Evolutionary conservation across 805 yeast genomes (phyloP), one percentile per base, ranked within the genome.

Genomic region (Lachancea sp.): DNA sequence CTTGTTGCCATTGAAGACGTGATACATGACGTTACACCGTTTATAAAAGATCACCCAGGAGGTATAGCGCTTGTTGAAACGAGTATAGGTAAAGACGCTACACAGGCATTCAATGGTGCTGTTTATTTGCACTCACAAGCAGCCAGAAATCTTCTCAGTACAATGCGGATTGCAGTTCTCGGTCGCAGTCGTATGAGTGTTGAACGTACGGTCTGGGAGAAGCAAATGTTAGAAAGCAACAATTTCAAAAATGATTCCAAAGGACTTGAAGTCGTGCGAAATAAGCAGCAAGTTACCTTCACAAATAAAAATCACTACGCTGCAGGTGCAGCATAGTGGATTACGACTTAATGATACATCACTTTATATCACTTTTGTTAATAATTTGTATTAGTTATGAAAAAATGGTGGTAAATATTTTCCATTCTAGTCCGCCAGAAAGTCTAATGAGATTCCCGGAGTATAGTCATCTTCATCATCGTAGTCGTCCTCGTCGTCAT

Each of bases 61-160:
- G 97, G 97, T 2, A 63, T 78, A 23, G 80, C 89, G 4, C 71
- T 89, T 37, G 77, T 89, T 41, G 70, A 69, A 48, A 79, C 92
- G 0, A 84, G 95, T 2, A 80, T 85, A 43, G 97, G 97, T 9
- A 85, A 83, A 60, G 97, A 89, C 60, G 96, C 95, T 7, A 88
- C 97, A 2, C 79, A 83, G 38, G 96, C 95, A 2, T 89, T 89
- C 63, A 87, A 82, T 60, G 97, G 97, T 17, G 97, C 96, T 2
- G 97, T 89, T 9, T 89, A 89, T 64, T 77, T 78, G 41, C 97
- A 89, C 61, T 83, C 92, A 52, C 87, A 90, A 42, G 97, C 97
- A 0, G 97, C 96, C 1, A 83, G 82, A 56, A 89, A 89, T 63
- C 64, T 89, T 45, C 68, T 89, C 45, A 94, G 96, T 2, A 89